Conservation (phyloP, 2,329 filamentous ascomycete genomes). For the Fusarium nurragi region DNA sequence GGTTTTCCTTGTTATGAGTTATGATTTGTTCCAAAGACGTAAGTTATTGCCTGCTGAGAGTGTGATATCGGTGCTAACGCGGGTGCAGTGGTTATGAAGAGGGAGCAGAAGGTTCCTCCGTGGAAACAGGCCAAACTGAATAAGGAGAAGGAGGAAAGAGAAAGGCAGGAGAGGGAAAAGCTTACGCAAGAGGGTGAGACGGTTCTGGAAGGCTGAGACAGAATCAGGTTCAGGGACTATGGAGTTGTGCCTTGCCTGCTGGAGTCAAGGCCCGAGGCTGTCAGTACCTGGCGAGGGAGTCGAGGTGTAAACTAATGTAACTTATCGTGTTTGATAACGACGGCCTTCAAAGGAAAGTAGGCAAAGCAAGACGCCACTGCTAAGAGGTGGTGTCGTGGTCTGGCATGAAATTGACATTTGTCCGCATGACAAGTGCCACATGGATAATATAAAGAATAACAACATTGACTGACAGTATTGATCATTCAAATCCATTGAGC, state of each 20-base stretch:
- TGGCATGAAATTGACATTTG: neutral
- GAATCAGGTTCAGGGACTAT: neutral
- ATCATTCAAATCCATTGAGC: too few species aligned
- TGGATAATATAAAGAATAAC: neutral
- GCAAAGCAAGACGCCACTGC: neutral
- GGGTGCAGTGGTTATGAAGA: slow-evolving; percentile 46
- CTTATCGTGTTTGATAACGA: neutral
- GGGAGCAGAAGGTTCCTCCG: slow-evolving; percentile 41
- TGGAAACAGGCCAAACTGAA: slow-evolving; percentile 11
- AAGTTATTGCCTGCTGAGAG: slow-evolving; percentile 36
- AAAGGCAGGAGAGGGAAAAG: neutral
- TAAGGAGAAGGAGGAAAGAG: slow-evolving; percentile 1
- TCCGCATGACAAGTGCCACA: neutral
- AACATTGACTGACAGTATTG: too few species aligned
- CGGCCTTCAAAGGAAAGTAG: neutral
- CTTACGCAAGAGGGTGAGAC: neutral
- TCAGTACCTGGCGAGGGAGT: rapidly evolving
- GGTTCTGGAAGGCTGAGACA: neutral
- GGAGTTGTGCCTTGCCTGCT: too few species aligned
- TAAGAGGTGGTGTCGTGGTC: neutral
- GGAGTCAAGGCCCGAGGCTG: neutral
- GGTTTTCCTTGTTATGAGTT: slow-evolving; percentile 64
- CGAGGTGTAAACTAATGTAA: slow-evolving; percentile 2
- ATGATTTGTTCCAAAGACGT: slow-evolving; percentile 62
- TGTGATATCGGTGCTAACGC: neutral